A percentile compares a stretch with the other conserved stretches of the same genome.
phyloP scores from a whole-genome alignment of 495 filamentous ascomycete genomes.

The Penicillium parvum region DNA sequence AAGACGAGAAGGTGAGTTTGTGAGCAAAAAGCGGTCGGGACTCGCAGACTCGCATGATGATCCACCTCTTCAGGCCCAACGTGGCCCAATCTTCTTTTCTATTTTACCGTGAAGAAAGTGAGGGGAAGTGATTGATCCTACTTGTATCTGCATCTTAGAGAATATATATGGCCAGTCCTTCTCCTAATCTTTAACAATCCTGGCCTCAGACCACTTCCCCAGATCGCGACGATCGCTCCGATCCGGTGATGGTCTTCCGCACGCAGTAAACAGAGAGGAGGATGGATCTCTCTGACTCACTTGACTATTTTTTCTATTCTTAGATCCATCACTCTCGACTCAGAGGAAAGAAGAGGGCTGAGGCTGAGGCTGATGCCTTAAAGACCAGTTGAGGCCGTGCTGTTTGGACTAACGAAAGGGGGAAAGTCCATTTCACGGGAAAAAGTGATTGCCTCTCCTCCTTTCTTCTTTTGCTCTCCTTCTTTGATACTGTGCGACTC shows the following conservation, averaged over 20 bases:
- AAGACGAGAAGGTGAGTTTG: not conserved
- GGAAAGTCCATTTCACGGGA: slow-evolving; percentile 4
- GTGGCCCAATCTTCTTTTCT: slow-evolving; percentile 17
- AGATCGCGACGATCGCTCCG: slow-evolving; percentile 1
- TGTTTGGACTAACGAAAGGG: slow-evolving; percentile 20
- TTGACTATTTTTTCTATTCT: too few species aligned
- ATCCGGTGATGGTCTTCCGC: slow-evolving; percentile 7
- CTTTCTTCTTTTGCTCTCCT: not conserved
- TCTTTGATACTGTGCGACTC: slow-evolving; percentile 4
- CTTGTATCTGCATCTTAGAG: not conserved
- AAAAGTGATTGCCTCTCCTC: slow-evolving; percentile 7
- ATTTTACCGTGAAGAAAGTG: slow-evolving; percentile 2
- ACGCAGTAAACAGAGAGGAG: slow-evolving; percentile 1
- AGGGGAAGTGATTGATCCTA: slow-evolving; percentile 8
- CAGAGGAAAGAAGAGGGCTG: too few species aligned
- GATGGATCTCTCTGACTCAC: slow-evolving; percentile 1
- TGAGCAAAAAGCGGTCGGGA: slow-evolving; percentile 19
- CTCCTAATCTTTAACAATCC: too few species aligned
- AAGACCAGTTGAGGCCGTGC: not conserved
- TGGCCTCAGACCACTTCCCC: not conserved
- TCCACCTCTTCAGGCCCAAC: slow-evolving; percentile 11
- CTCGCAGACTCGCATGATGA: not conserved
- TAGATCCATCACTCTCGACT: too few species aligned
- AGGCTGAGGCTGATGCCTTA: not conserved
- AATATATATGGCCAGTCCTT: too few species aligned